Conservation (phyloP, 257 asterid genomes). For the Agastache rugosa region DNA sequence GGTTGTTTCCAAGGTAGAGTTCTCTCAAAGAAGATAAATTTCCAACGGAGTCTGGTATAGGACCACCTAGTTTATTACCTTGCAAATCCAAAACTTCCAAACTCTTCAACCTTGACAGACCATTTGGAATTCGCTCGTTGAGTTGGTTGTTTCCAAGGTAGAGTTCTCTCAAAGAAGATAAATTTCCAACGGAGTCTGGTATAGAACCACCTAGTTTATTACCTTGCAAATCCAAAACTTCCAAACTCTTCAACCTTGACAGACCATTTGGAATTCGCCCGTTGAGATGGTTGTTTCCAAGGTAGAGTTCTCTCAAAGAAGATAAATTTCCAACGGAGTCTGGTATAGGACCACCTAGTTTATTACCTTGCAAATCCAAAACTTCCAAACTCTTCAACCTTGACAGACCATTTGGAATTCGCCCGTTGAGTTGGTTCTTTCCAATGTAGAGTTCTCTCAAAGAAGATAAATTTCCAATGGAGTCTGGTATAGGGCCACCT, state of each 20-base stretch:
- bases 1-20: conserved; percentile 78
- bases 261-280: conserved; percentile 54
- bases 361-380: too few species aligned
- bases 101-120: conserved; percentile 38
- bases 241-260: conserved; percentile 45
- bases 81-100: conserved; percentile 42
- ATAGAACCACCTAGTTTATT: not conserved
- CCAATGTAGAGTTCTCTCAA: too few species aligned
- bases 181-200: conserved; percentile 53
- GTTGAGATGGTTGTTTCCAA: conserved; percentile 64
- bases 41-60: conserved; percentile 49
- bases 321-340: conserved; percentile 45
- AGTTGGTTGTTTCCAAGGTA: conserved; percentile 77
- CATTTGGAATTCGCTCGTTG: conserved; percentile 49
- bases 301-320: conserved; percentile 63
- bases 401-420: too few species aligned
- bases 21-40: conserved; percentile 48
- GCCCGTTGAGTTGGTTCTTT: too few species aligned
- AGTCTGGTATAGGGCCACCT: too few species aligned
- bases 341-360: too few species aligned
- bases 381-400: too few species aligned
- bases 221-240: conserved; percentile 22
- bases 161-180: conserved; percentile 54
- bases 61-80: not conserved
- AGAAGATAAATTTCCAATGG: too few species aligned